These are phyloP conservation scores for Comarum palustre DNA, from an alignment of 306 rosid species.

Conservation along the genomic window DNA sequence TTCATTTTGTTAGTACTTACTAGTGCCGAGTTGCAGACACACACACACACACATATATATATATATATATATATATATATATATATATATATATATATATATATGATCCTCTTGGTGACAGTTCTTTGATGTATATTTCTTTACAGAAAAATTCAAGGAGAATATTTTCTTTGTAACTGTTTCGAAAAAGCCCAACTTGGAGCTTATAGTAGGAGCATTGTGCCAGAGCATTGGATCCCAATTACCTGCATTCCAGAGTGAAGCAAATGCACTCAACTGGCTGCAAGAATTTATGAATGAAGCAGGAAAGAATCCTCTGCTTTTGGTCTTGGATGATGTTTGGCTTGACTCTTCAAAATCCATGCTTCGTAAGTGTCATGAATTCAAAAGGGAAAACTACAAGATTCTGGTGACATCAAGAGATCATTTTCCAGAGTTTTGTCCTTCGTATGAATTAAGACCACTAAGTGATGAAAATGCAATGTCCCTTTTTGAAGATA, in stretches of 20 bases:
- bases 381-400: conserved; percentile 23
- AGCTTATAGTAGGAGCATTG: conserved; percentile 26
- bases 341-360: too few species aligned
- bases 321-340: conserved; percentile 18
- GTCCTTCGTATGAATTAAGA: too few species aligned
- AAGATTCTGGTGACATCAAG: conserved; percentile 28
- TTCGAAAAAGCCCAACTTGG: neutral
- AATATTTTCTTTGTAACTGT: neutral
- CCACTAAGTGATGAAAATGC: too few species aligned
- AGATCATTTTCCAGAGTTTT: conserved; percentile 19
- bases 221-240: conserved; percentile 16
- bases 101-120: neutral
- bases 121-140: neutral
- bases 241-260: conserved; percentile 31
- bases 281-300: conserved; percentile 14
- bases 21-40: too few species aligned
- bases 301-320: neutral
- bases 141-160: neutral
- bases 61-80: too few species aligned
- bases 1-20: too few species aligned
- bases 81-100: too few species aligned
- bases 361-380: conserved; percentile 34
- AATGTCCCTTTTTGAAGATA: too few species aligned
- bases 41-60: too few species aligned
- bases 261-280: conserved; percentile 24